Base-by-base conservation (phyloP, 805 yeast species). In the Cyberlindnera meyerae region DNA sequence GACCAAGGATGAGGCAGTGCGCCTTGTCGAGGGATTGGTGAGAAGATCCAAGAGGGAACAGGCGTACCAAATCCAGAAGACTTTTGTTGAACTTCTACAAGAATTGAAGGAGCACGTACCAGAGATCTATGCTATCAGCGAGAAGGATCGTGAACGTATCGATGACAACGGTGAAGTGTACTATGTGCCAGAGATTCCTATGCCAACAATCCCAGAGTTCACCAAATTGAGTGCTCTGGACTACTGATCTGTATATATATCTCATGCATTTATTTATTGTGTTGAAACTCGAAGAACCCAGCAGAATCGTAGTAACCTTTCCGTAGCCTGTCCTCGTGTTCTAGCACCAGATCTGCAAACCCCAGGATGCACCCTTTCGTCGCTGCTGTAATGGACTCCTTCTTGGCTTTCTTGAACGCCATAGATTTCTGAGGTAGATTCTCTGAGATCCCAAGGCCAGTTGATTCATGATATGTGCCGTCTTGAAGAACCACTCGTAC, bases 131-230 rank as follows among this genome's bases (percentile, higher is more conserved):
- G 66, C 72, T 31, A 77, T 88, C 58, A 80, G 84, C 46, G 96
- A 87, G 50, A 75, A 75, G 48, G 96, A 89, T 51, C 72, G 96
- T 48, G 94, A 87, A 61, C 76, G 97, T 60, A 63, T 83, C 39
- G 90, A 89, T 57, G 97, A 89, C 27, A 76, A 85, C 43, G 97
- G 97, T 2, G 79, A 82, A 45, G 73, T 85, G 9, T 90, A 86
- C 51, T 68, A 75, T 43, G 70, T 85, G 24, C 85, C 84, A 8
- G 90, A 79, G 56, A 81, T 82, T 27, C 87, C 90, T 1, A 67
- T 70, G 17, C 96, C 96, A 1, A 60, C 50, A 11, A 73, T 86
- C 42, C 66, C 66, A 29, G 81, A 73, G 8, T 84, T 85, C 62
- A 79, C 85, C 12, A 68, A 60, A 52, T 66, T 67, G 51, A 65